A percentile compares a stretch with the other conserved stretches of the same genome.
These are phyloP conservation scores for Phaeoacremonium minimum DNA, from an alignment of 2,329 filamentous ascomycete genomes.

Conservation along the genomic window DNA sequence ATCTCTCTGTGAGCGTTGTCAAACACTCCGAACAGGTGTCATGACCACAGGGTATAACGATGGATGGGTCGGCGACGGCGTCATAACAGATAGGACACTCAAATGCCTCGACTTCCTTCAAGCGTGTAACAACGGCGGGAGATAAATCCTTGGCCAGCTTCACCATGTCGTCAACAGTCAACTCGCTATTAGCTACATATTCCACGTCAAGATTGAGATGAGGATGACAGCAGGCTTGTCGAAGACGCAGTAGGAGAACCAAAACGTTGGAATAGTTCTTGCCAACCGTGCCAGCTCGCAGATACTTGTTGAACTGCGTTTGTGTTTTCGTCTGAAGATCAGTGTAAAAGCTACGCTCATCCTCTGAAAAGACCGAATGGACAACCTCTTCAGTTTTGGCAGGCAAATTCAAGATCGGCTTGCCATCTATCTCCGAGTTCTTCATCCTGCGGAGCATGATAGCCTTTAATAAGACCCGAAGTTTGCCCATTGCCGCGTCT, in stretches of 20 bases:
- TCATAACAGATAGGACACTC: conserved; percentile 85
- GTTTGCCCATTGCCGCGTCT: conserved; percentile 61
- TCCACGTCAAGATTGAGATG: conserved; percentile 54
- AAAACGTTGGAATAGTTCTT: conserved; percentile 77
- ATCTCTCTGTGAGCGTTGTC: conserved; percentile 59
- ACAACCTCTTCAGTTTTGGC: conserved; percentile 58
- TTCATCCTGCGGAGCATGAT: conserved; percentile 83
- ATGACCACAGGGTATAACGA: conserved; percentile 82
- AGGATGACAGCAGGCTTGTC: conserved; percentile 77
- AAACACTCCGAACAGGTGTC: conserved; percentile 76
- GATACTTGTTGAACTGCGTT: conserved; percentile 71
- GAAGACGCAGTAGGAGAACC: conserved; percentile 73
- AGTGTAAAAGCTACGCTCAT: conserved; percentile 62
- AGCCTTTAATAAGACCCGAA: conserved; percentile 74
- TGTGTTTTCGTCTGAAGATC: conserved; percentile 63
- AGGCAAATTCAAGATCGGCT: conserved; percentile 68
- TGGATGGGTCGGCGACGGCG: conserved; percentile 65
- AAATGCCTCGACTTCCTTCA: conserved; percentile 57
- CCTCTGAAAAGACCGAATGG: conserved; percentile 62
- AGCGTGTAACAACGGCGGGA: conserved; percentile 58
- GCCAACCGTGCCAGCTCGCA: conserved; percentile 63
- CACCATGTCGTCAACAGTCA: conserved; percentile 35
- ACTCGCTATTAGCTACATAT: conserved; percentile 35
- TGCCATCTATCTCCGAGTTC: conserved; percentile 71
- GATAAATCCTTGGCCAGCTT: conserved; percentile 52